Percentiles rank a stretch among this genome's conserved stretches.
These are phyloP conservation scores for Fusarium goolgardi DNA, from an alignment of 2,329 filamentous ascomycete species.

Conservation along the genomic window DNA sequence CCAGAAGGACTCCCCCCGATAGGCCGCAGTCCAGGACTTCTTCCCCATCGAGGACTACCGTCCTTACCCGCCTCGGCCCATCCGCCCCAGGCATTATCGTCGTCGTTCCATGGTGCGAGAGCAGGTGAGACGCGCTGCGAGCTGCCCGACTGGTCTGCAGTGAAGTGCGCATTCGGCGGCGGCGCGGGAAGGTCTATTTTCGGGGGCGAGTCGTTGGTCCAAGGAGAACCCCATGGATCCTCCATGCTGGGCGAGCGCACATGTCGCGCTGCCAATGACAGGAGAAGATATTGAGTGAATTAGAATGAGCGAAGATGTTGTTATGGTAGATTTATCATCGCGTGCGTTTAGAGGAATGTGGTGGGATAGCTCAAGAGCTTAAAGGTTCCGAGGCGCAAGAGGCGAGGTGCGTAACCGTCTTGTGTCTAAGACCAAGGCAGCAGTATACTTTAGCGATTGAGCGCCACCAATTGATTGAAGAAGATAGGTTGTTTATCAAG, in stretches of 20 bases:
- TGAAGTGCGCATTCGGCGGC: conserved; percentile 50
- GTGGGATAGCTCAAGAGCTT: conserved; percentile 24
- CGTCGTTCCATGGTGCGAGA: conserved; percentile 49
- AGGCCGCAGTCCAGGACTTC: conserved; percentile 50
- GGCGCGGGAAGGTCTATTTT: conserved; percentile 53
- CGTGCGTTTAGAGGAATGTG: conserved; percentile 25
- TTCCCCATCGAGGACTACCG: conserved; percentile 49
- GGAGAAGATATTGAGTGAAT: conserved; percentile 6
- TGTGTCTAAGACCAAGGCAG: conserved; percentile 19
- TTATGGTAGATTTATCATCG: conserved; percentile 38
- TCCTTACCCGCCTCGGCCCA: conserved; percentile 50
- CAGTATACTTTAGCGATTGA: conserved; percentile 19
- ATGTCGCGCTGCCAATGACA: conserved; percentile 48
- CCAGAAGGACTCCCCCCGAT: conserved; percentile 41
- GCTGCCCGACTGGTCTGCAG: conserved; percentile 41
- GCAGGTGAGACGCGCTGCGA: conserved; percentile 44
- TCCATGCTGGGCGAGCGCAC: conserved; percentile 62
- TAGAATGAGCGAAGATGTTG: conserved; percentile 19
- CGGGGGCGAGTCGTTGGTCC: conserved; percentile 57
- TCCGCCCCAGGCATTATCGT: conserved; percentile 53
- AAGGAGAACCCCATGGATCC: conserved; percentile 73
- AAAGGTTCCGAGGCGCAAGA: conserved; percentile 26
- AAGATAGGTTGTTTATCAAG: background rate
- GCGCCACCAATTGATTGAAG: conserved; percentile 13
- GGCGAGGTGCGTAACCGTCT: conserved; percentile 32